These are phyloP conservation scores for Leucocoprinus birnbaumii DNA, from an alignment of 768 basidiomycete genomes.

Conservation along the genomic window DNA sequence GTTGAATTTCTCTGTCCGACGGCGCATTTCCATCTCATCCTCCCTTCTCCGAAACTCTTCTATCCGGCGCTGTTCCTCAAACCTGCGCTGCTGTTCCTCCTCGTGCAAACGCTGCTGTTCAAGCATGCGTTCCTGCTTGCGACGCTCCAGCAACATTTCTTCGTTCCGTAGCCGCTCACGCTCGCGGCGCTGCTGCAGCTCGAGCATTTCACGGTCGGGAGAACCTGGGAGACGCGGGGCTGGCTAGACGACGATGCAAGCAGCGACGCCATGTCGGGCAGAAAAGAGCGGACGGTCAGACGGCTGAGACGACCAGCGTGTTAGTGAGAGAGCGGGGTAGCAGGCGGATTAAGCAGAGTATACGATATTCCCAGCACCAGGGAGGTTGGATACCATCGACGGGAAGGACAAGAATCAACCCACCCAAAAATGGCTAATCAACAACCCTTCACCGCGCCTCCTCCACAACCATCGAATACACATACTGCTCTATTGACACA, in stretches of 20 bases:
- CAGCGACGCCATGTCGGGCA: conserved; percentile 26
- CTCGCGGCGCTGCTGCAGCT: conserved; percentile 6
- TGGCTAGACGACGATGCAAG: conserved; percentile 25
- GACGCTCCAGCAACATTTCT: conserved; percentile 1
- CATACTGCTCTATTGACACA: too few species aligned
- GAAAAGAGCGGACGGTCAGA: conserved; percentile 6
- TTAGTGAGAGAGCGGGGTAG: conserved; percentile 1
- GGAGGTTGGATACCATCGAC: not conserved
- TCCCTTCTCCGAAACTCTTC: not conserved
- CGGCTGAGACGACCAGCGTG: not conserved
- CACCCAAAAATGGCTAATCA: conserved; percentile 4
- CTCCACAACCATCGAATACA: not conserved
- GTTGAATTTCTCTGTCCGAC: conserved; percentile 7
- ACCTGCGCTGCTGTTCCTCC: too few species aligned
- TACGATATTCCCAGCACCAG: conserved; percentile 8
- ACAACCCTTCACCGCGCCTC: not conserved
- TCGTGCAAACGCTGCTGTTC: conserved; percentile 11
- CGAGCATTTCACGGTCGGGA: conserved; percentile 62
- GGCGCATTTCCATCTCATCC: conserved; percentile 2
- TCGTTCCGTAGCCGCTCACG: conserved; percentile 14
- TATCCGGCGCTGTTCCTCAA: not conserved
- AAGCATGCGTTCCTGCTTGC: conserved; percentile 17
- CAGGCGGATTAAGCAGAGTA: conserved; percentile 4
- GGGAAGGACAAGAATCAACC: too few species aligned
- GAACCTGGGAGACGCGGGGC: conserved; percentile 62